A percentile compares a stretch with the other conserved stretches of the same genome.
phyloP scores from a whole-genome alignment of 2,329 filamentous ascomycete species.

The Rasamsonia emersonii region DNA sequence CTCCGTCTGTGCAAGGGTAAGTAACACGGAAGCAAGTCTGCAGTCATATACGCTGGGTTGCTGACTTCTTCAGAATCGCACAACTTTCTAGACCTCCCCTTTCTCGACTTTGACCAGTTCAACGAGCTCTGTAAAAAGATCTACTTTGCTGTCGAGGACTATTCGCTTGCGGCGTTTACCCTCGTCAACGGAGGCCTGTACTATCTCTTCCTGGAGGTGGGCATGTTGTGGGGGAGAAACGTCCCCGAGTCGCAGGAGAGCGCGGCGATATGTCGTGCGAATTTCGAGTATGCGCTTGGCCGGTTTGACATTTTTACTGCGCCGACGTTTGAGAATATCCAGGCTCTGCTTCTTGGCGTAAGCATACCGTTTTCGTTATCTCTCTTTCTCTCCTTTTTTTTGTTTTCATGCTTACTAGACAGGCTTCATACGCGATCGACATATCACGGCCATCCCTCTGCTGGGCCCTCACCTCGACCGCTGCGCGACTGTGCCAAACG shows the following conservation, averaged over 20 bases:
- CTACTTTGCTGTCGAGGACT: conserved; percentile 36
- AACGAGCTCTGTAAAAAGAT: conserved; percentile 33
- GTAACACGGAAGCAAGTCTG: background rate
- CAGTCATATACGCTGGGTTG: background rate
- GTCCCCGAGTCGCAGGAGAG: conserved; percentile 16
- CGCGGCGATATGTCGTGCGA: conserved; percentile 30
- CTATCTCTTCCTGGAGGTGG: conserved; percentile 28
- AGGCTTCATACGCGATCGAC: conserved; percentile 56
- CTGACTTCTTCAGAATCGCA: conserved; percentile 13
- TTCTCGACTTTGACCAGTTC: conserved; percentile 25
- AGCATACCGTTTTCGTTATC: conserved; percentile 16
- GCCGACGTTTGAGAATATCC: conserved; percentile 47
- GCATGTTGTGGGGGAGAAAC: conserved; percentile 16
- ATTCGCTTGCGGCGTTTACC: conserved; percentile 31
- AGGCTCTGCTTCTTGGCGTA: conserved; percentile 53
- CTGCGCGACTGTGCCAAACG: conserved; percentile 52
- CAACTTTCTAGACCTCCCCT: conserved; percentile 21
- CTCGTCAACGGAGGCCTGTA: conserved; percentile 31
- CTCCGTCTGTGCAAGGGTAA: conserved; percentile 27
- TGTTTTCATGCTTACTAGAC: conserved; percentile 15
- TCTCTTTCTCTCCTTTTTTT: conserved; percentile 18
- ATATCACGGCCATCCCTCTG: conserved; percentile 54
- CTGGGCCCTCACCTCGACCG: conserved; percentile 54
- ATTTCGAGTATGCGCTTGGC: conserved; percentile 37
- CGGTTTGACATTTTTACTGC: conserved; percentile 50